Evolutionary conservation across 192 early-diverging fungal genomes (phyloP).

Genomic region (Backusella australiensis): DNA sequence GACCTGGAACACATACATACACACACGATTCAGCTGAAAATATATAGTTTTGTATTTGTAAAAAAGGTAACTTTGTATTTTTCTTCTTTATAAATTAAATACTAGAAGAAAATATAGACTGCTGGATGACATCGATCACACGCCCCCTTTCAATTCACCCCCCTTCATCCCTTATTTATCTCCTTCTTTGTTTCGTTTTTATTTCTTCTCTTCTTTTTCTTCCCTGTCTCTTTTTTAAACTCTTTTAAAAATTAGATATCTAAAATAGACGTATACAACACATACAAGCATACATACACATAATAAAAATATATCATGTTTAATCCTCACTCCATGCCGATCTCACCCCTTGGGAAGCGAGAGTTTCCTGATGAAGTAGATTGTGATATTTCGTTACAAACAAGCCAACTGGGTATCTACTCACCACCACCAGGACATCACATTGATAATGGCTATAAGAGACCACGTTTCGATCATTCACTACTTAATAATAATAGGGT

Average conservation of each 20-base stretch:
- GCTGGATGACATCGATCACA: constrained; percentile 17
- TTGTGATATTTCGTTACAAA: constrained; percentile 9
- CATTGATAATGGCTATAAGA: neutral
- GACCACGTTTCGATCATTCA: constrained; percentile 10
- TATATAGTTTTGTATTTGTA: neutral
- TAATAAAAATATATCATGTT: neutral
- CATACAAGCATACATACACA: neutral
- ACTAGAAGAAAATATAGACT: neutral
- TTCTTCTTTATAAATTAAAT: neutral
- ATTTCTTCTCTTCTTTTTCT: constrained; percentile 15
- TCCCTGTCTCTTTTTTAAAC: neutral
- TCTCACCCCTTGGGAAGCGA: constrained; percentile 10
- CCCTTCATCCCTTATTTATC: constrained; percentile 13
- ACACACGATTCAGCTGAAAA: neutral
- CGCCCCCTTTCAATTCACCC: constrained; percentile 4
- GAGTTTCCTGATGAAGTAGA: neutral
- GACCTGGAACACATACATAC: constrained; percentile 10
- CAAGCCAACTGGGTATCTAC: constrained; percentile 1
- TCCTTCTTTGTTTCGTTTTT: constrained; percentile 18
- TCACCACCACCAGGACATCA: constrained; percentile 8
- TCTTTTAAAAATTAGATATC: constrained; percentile 5
- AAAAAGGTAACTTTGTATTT: neutral
- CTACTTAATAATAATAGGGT: neutral
- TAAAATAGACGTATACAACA: neutral
- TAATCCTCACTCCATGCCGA: neutral